Evolutionary conservation across 1,139 yeast genomes (phyloP).

Genomic region (Hansenula lynferdii): DNA sequence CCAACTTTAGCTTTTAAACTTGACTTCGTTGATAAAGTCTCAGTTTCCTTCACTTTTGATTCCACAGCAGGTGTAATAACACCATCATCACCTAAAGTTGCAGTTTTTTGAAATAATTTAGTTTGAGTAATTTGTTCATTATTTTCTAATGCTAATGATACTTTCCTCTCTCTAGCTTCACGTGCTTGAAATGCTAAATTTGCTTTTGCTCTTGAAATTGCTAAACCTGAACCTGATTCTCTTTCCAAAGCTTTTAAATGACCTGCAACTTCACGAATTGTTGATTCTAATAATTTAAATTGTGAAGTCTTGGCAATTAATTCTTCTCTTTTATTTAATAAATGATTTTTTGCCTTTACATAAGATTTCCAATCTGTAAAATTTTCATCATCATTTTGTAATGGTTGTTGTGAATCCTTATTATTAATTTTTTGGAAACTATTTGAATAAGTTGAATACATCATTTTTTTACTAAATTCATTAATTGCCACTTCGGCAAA

Average conservation of each 20-base stretch:
- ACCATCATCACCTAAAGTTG: conserved; percentile 1
- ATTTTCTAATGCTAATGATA: background rate
- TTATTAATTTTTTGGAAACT: conserved; percentile 20
- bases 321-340: conserved; percentile 53
- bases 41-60: too few relatives aligned
- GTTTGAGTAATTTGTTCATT: background rate
- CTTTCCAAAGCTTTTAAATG: conserved; percentile 56
- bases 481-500: conserved; percentile 63
- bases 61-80: background rate
- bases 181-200: conserved; percentile 75
- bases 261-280: conserved; percentile 52
- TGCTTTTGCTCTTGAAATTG: conserved; percentile 74
- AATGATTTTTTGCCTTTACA: conserved; percentile 49
- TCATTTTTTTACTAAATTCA: conserved; percentile 42
- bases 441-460: conserved; percentile 31
- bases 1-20: background rate
- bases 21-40: too few relatives aligned
- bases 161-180: conserved; percentile 36
- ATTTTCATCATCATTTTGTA: conserved; percentile 27
- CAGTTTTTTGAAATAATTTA: background rate
- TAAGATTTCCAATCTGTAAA: conserved; percentile 72
- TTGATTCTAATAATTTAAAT: conserved; percentile 43
- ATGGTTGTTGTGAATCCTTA: conserved; percentile 22
- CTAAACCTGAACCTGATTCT: conserved; percentile 70
- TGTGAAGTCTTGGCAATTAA: conserved; percentile 47